A percentile compares a stretch with the other conserved stretches of the same genome.
Conservation (phyloP, 1,284 basidiomycete genomes). For the Inonotus hispidus region DNA sequence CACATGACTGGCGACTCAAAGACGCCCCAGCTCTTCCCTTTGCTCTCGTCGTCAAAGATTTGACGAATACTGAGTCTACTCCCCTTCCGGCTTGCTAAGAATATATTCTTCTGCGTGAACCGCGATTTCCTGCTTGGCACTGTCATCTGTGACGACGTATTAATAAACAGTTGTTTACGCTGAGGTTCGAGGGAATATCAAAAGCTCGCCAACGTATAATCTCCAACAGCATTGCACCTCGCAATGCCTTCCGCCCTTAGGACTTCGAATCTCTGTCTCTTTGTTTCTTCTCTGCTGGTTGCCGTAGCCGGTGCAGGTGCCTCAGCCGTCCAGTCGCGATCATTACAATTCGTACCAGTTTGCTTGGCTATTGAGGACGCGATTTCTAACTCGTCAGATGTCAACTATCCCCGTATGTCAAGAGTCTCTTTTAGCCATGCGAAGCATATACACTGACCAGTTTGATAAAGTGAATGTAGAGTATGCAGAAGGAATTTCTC, state of each 20-base stretch:
- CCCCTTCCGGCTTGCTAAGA: too few relatives aligned
- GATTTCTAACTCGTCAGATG: constrained; percentile 30
- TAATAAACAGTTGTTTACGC: too few relatives aligned
- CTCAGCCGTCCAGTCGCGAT: neutral
- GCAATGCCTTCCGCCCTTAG: neutral
- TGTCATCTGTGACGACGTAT: too few relatives aligned
- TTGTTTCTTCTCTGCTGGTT: neutral
- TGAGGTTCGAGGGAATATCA: too few relatives aligned
- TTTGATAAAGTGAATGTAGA: constrained; percentile 19
- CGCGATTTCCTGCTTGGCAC: too few relatives aligned
- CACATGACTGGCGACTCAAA: too few relatives aligned
- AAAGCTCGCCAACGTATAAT: too few relatives aligned
- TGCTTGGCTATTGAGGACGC: constrained; percentile 15
- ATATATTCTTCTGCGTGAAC: too few relatives aligned
- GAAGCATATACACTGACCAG: neutral
- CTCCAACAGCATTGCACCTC: too few relatives aligned
- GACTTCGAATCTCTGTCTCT: neutral
- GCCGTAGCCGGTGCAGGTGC: neutral
- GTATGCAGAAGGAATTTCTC: constrained; percentile 37
- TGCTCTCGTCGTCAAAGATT: too few relatives aligned
- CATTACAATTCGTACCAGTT: neutral
- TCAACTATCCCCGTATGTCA: constrained; percentile 30
- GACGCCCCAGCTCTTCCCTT: too few relatives aligned
- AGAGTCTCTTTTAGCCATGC: neutral
- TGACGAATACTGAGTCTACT: too few relatives aligned